Conservation (phyloP, 2,329 filamentous ascomycete species). For the Aphanoascus verrucosus region DNA sequence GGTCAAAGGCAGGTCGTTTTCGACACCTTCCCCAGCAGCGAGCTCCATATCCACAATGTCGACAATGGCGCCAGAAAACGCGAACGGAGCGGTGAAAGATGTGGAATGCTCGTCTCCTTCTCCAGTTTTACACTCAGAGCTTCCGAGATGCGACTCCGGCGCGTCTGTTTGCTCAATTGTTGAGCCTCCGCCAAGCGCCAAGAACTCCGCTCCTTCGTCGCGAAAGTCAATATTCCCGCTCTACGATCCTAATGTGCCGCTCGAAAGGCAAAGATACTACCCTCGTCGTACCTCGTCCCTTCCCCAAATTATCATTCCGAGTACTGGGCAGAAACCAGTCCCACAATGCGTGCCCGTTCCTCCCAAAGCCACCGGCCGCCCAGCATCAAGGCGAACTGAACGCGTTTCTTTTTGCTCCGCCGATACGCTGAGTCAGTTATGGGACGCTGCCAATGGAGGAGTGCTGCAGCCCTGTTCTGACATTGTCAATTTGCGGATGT, state of each 20-base stretch:
- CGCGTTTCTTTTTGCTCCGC: slow-evolving; percentile 27
- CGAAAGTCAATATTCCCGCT: slow-evolving; percentile 39
- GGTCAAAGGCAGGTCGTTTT: neutral
- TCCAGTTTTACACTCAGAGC: neutral
- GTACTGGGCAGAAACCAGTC: neutral
- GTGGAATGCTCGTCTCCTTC: neutral
- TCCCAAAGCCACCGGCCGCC: slow-evolving; percentile 24
- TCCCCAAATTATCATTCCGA: slow-evolving; percentile 6
- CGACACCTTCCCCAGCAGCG: neutral
- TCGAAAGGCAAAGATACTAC: slow-evolving; percentile 30
- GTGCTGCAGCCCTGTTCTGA: slow-evolving; percentile 24
- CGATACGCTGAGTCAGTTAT: slow-evolving; percentile 33
- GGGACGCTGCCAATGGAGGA: slow-evolving; percentile 39
- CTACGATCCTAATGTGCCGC: slow-evolving; percentile 31
- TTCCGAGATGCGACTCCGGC: neutral
- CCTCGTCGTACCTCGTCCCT: slow-evolving; percentile 20
- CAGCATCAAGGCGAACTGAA: neutral
- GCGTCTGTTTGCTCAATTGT: neutral
- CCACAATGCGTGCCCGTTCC: slow-evolving; percentile 34
- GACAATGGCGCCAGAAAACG: neutral
- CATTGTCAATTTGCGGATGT: slow-evolving; percentile 33
- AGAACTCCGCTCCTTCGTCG: slow-evolving; percentile 17
- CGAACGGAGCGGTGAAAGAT: neutral
- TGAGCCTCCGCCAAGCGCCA: neutral
- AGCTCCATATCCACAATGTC: neutral